These are phyloP conservation scores for Bryoerythrophyllum caledonicum DNA, from an alignment of 225 moss, liverwort and hornwort species.

Conservation along the genomic window DNA sequence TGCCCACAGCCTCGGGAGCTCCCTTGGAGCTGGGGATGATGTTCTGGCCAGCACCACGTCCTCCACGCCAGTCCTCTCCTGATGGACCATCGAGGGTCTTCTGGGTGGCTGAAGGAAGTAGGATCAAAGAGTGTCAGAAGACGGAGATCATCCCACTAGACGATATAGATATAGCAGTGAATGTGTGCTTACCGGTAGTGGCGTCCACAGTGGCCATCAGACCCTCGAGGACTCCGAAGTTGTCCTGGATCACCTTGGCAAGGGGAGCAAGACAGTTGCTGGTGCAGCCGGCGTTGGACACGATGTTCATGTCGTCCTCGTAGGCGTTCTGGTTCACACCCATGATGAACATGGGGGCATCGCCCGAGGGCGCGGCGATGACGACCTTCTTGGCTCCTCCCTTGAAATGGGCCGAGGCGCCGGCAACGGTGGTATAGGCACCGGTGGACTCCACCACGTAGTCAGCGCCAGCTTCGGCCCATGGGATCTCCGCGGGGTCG, in stretches of 20 bases:
- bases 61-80: slow-evolving; percentile 95
- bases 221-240: slow-evolving; percentile 81
- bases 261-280: slow-evolving; percentile 98
- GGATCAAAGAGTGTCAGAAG: background rate
- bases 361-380: slow-evolving; percentile 89
- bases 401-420: slow-evolving; percentile 78
- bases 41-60: slow-evolving; percentile 86
- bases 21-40: slow-evolving; percentile 95
- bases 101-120: slow-evolving; percentile 60
- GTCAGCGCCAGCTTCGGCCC: slow-evolving; percentile 83
- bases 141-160: background rate
- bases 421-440: slow-evolving; percentile 70
- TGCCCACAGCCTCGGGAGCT: slow-evolving; percentile 94
- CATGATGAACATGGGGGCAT: slow-evolving; percentile 96
- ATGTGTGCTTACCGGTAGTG: slow-evolving; percentile 58
- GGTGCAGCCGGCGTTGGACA: slow-evolving; percentile 96
- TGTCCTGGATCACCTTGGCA: slow-evolving; percentile 81
- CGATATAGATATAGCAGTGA: background rate
- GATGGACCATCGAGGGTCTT: slow-evolving; percentile 97
- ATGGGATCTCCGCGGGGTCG: slow-evolving; percentile 85
- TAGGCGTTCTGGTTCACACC: slow-evolving; percentile 80
- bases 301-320: slow-evolving; percentile 70
- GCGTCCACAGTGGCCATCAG: slow-evolving; percentile 96
- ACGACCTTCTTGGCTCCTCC: slow-evolving; percentile 94
- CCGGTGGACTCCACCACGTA: slow-evolving; percentile 95